Conservation (phyloP, 805 yeast species). For the Candida adriatica region DNA sequence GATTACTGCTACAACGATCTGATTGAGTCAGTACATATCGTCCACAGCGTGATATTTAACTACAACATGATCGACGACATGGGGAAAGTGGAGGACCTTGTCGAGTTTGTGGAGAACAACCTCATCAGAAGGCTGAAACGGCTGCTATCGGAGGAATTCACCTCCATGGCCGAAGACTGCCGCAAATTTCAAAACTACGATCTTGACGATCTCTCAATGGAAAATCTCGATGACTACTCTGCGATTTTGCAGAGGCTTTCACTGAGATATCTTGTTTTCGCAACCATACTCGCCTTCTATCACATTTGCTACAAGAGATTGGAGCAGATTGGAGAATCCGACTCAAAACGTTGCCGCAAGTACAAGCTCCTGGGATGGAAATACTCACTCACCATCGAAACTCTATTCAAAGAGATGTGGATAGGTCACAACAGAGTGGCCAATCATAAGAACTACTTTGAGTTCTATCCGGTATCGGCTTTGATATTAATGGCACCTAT, state of each 20-base stretch:
- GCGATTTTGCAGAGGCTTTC: constrained; percentile 9
- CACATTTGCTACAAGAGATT: constrained; percentile 13
- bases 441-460: constrained; percentile 7
- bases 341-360: constrained; percentile 3
- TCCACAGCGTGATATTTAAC: constrained; percentile 12
- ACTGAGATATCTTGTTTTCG: constrained; percentile 7
- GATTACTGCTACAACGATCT: constrained; percentile 12
- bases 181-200: constrained; percentile 3
- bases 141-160: constrained; percentile 9
- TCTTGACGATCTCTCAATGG: constrained; percentile 6
- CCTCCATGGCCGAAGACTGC: constrained; percentile 6
- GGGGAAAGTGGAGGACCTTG: constrained; percentile 12
- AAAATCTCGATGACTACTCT: constrained; percentile 7
- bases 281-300: constrained; percentile 9
- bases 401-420: constrained; percentile 13
- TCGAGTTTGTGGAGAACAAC: constrained; percentile 8
- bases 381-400: constrained; percentile 9
- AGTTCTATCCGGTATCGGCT: constrained; percentile 8
- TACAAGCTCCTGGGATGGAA: constrained; percentile 11
- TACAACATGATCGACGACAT: constrained; percentile 14
- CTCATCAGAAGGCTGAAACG: constrained; percentile 7
- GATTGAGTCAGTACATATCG: constrained; percentile 10
- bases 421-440: constrained; percentile 7
- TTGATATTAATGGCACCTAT: constrained; percentile 13
- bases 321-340: constrained; percentile 10